These are phyloP conservation scores for Bruguiera gymnorhiza DNA, from an alignment of 345 rosid genomes.

Conservation along the genomic window DNA sequence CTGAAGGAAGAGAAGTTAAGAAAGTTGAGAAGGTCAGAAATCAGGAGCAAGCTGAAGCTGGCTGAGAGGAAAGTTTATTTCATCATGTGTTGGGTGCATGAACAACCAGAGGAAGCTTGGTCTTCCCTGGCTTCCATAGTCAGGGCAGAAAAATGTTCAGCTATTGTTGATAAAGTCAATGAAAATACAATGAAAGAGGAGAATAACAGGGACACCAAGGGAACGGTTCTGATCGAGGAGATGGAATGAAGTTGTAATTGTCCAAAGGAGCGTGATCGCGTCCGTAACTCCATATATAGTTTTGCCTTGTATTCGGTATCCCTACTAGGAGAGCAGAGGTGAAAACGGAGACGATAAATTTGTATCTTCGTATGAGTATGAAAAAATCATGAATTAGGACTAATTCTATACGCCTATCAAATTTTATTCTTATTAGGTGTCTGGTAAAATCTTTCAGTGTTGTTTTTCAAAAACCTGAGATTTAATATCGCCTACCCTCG, in stretches of 20 bases:
- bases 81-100: slow-evolving; percentile 88
- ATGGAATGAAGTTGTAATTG: slow-evolving; percentile 2
- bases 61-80: slow-evolving; percentile 76
- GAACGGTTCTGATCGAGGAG: slow-evolving; percentile 64
- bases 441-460: too few relatives aligned
- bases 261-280: too few relatives aligned
- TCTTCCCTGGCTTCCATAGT: slow-evolving; percentile 47
- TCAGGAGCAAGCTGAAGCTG: slow-evolving; percentile 59
- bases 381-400: too few relatives aligned
- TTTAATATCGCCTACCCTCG: too few relatives aligned
- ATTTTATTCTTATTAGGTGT: too few relatives aligned
- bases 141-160: slow-evolving; percentile 47
- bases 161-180: slow-evolving; percentile 27
- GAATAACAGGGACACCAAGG: slow-evolving; percentile 20
- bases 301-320: too few relatives aligned
- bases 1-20: slow-evolving; percentile 36
- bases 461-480: too few relatives aligned
- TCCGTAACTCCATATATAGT: too few relatives aligned
- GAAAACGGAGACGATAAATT: too few relatives aligned
- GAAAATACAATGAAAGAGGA: slow-evolving; percentile 21
- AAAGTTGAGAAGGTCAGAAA: slow-evolving; percentile 43
- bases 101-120: slow-evolving; percentile 68
- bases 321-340: too few relatives aligned
- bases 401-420: too few relatives aligned
- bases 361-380: too few relatives aligned